Conservation (phyloP, 768 basidiomycete species). For the Boletus coccyginus region DNA sequence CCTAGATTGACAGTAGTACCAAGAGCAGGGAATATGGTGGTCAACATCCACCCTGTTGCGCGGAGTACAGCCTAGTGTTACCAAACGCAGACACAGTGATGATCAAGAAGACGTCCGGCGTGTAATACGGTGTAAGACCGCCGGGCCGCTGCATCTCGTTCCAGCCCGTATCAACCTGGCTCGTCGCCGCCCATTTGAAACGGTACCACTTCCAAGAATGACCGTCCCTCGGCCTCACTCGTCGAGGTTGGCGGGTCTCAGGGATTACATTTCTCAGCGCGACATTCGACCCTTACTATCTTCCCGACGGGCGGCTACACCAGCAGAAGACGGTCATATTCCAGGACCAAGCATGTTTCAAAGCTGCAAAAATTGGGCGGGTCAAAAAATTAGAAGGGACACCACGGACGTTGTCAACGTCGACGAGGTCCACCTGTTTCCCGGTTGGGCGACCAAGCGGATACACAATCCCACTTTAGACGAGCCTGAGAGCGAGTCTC, state of each 20-base stretch:
- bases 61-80: not conserved
- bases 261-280: constrained; percentile 47
- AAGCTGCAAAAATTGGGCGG: constrained; percentile 63
- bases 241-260: constrained; percentile 38
- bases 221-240: constrained; percentile 24
- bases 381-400: constrained; percentile 47
- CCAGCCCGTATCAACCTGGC: not conserved
- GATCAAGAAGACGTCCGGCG: not conserved
- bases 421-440: constrained; percentile 64
- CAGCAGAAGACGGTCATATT: constrained; percentile 22
- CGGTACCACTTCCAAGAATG: constrained; percentile 19
- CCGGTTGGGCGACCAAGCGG: constrained; percentile 73
- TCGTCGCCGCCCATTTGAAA: not conserved
- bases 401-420: constrained; percentile 20
- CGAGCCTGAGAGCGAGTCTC: constrained; percentile 27
- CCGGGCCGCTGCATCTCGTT: constrained; percentile 1
- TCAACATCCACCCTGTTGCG: constrained; percentile 8
- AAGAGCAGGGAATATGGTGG: not conserved
- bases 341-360: constrained; percentile 30
- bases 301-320: constrained; percentile 10
- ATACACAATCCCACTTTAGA: constrained; percentile 31
- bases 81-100: not conserved
- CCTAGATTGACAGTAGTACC: not conserved
- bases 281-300: constrained; percentile 35
- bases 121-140: too few relatives aligned